Percentiles rank a stretch among this genome's conserved stretches.
phyloP scores from a whole-genome alignment of 805 yeast species.

The Scheffersomyces stipitis region DNA sequence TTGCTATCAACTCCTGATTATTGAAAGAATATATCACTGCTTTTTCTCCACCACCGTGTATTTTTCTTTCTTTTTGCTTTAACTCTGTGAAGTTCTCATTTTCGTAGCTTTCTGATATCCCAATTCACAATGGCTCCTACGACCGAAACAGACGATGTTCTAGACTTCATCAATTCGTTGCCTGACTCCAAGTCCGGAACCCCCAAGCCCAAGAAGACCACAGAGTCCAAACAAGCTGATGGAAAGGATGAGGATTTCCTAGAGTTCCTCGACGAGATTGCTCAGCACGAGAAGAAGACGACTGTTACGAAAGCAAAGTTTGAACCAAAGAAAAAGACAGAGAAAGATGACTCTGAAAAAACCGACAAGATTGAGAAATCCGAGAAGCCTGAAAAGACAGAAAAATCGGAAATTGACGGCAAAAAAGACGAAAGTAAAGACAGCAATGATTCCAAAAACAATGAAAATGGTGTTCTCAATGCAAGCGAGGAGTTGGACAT shows the following conservation, averaged over 20 bases:
- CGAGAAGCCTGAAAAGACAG: slow-evolving; percentile 1
- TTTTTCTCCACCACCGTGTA: too few relatives aligned
- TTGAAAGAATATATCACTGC: too few relatives aligned
- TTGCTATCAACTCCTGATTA: too few relatives aligned
- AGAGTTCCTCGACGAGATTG: slow-evolving; percentile 67
- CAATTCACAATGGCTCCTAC: slow-evolving; percentile 7
- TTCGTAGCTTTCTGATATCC: background rate
- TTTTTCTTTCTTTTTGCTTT: too few relatives aligned
- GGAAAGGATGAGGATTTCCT: slow-evolving; percentile 48
- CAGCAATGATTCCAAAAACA: background rate
- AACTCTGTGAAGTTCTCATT: too few relatives aligned
- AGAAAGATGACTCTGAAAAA: slow-evolving; percentile 27
- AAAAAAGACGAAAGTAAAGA: slow-evolving; percentile 9
- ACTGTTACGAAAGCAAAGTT: slow-evolving; percentile 18
- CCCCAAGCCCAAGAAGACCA: slow-evolving; percentile 33
- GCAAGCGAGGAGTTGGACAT: slow-evolving; percentile 24
- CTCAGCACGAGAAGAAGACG: slow-evolving; percentile 54
- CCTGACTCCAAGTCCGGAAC: slow-evolving; percentile 55
- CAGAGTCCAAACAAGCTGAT: slow-evolving; percentile 4
- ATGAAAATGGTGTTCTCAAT: background rate
- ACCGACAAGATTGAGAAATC: background rate
- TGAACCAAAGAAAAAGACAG: slow-evolving; percentile 26
- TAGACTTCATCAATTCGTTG: slow-evolving; percentile 76
- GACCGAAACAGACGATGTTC: slow-evolving; percentile 68
- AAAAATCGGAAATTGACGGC: slow-evolving; percentile 3